Conservation (phyloP, 257 asterid species). For the Solanum chmielewskii region DNA sequence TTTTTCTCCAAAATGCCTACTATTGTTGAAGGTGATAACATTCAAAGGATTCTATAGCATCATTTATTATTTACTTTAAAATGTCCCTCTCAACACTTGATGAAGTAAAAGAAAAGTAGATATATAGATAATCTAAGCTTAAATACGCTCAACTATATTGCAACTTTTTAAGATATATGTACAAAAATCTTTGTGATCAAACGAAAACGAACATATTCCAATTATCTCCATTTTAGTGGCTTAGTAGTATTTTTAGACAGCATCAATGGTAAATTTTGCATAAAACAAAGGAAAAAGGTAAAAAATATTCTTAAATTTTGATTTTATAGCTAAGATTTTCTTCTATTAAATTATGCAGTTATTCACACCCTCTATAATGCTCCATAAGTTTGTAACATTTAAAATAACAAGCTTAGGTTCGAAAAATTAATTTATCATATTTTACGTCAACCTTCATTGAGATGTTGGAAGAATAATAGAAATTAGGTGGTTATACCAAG, state of each 20-base stretch:
- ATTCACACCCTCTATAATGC: background rate
- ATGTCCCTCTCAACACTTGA: background rate
- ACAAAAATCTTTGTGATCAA: background rate
- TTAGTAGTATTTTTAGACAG: background rate
- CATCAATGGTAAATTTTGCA: background rate
- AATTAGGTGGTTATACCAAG: background rate
- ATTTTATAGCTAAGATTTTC: too few relatives aligned
- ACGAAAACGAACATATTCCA: background rate
- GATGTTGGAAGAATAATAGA: background rate
- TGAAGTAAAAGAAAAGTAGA: background rate
- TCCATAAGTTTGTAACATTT: background rate
- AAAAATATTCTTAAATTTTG: background rate
- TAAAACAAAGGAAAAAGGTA: background rate
- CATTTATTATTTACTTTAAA: background rate
- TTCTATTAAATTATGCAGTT: background rate
- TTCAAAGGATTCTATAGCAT: background rate
- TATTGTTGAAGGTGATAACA: background rate
- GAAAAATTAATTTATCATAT: too few relatives aligned
- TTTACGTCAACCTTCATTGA: background rate
- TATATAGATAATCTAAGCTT: background rate
- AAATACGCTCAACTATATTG: background rate
- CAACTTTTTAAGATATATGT: background rate
- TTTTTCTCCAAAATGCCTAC: background rate
- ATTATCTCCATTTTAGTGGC: background rate
- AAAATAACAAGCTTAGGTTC: background rate